phyloP scores from a whole-genome alignment of 163 green algal species.

The Chlamydomonas reinhardtii region DNA sequence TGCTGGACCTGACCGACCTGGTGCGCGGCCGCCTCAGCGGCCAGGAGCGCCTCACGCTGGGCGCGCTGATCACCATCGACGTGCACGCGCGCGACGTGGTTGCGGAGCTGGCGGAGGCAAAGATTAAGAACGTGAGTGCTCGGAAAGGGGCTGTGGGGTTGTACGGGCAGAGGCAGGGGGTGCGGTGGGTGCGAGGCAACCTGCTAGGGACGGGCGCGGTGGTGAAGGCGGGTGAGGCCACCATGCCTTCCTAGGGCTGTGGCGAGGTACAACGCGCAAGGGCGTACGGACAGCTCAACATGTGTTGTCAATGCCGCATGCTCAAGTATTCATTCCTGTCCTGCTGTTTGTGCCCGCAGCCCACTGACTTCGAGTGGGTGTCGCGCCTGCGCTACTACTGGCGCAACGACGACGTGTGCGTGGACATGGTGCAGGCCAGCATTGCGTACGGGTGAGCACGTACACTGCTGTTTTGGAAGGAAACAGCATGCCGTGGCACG shows the following conservation, averaged over 20 bases:
- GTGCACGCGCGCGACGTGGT: conserved; percentile 87
- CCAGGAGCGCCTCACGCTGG: conserved; percentile 75
- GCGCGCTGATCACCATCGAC: conserved; percentile 85
- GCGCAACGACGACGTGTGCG: conserved; percentile 73
- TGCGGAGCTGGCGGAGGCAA: conserved; percentile 68
- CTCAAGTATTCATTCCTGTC: no score
- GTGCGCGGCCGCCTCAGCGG: conserved; percentile 61
- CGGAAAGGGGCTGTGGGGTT: not conserved
- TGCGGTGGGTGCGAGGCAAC: not conserved
- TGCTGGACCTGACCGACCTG: conserved; percentile 88
- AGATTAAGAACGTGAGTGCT: conserved; percentile 51
- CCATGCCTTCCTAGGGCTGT: no score
- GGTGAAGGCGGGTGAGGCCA: no score
- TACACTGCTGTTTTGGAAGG: no score
- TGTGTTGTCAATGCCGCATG: no score
- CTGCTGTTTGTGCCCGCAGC: not conserved
- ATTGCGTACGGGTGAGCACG: conserved; percentile 74
- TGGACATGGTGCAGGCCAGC: conserved; percentile 85
- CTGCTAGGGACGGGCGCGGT: not conserved
- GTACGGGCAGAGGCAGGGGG: not conserved
- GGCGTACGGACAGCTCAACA: no score
- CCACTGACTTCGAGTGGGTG: conserved; percentile 87
- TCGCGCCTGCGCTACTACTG: conserved; percentile 84
- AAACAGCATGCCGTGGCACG: no score
- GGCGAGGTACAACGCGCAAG: no score